phyloP scores from a whole-genome alignment of 1,284 basidiomycete species.

The Fomitopsis schrenkii region DNA sequence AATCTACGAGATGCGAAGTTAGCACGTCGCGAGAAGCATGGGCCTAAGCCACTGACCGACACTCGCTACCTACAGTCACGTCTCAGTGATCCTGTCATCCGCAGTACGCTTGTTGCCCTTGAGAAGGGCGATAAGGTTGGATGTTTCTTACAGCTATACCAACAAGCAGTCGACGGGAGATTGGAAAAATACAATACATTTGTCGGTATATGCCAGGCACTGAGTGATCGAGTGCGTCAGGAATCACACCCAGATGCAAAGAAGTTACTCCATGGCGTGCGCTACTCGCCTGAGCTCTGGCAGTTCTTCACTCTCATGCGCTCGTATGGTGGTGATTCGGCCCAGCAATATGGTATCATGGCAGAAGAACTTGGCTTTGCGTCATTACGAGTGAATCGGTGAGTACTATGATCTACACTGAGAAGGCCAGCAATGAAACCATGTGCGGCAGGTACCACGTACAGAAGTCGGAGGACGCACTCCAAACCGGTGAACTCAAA shows the following conservation, averaged over 20 bases:
- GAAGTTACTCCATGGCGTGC: background rate
- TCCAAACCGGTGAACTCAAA: too few species aligned
- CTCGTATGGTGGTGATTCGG: too few species aligned
- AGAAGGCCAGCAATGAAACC: too few species aligned
- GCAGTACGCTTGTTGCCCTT: background rate
- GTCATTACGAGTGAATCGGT: too few species aligned
- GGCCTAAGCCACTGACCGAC: background rate
- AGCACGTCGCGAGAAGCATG: constrained; percentile 1
- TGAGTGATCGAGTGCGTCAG: background rate
- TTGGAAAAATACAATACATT: too few species aligned
- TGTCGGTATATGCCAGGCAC: background rate
- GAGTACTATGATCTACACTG: too few species aligned
- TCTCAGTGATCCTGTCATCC: background rate
- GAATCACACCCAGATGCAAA: background rate
- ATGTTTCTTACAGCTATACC: constrained; percentile 1
- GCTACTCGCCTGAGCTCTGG: background rate
- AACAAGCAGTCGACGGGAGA: background rate
- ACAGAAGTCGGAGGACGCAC: too few species aligned
- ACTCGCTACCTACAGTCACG: background rate
- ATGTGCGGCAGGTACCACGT: too few species aligned
- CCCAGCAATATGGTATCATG: too few species aligned
- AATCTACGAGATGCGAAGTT: too few species aligned
- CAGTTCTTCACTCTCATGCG: too few species aligned
- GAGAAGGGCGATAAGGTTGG: background rate
- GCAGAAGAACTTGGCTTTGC: too few species aligned